These are phyloP conservation scores for Saccharomyces kudriavzevii DNA, from an alignment of 805 yeast genomes.

Conservation along the genomic window DNA sequence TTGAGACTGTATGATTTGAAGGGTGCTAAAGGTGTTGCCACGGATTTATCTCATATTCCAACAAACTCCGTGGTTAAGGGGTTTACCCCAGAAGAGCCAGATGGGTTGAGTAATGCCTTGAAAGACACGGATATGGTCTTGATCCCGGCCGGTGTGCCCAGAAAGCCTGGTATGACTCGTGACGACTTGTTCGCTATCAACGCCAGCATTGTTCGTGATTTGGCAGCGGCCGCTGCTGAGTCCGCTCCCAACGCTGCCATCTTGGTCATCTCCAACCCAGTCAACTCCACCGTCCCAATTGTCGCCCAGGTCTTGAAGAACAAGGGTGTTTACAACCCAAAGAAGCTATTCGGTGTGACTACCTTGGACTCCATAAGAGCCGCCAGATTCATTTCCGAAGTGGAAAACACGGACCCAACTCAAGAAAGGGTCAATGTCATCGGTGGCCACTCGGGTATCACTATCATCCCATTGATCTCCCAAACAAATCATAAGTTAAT, in stretches of 20 bases:
- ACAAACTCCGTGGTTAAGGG: conserved; percentile 86
- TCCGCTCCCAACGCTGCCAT: conserved; percentile 77
- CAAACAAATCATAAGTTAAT: conserved; percentile 61
- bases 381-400: conserved; percentile 65
- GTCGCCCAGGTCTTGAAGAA: conserved; percentile 86
- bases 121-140: conserved; percentile 68
- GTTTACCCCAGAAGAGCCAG: conserved; percentile 69
- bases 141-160: conserved; percentile 97
- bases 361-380: conserved; percentile 88
- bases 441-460: conserved; percentile 96
- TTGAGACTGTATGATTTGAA: conserved; percentile 81
- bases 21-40: conserved; percentile 95
- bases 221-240: conserved; percentile 80
- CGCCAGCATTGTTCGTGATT: conserved; percentile 88
- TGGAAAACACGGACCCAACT: conserved; percentile 53
- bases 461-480: conserved; percentile 88
- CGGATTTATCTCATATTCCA: conserved; percentile 90
- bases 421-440: conserved; percentile 77
- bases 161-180: conserved; percentile 98
- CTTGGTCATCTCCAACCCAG: conserved; percentile 85
- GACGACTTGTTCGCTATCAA: conserved; percentile 94
- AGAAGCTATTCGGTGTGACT: conserved; percentile 91
- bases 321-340: conserved; percentile 82
- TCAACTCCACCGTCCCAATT: conserved; percentile 94
- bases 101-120: conserved; percentile 65